These are phyloP conservation scores for Phytophthora litchii DNA, from an alignment of 352 stramenopile genomes.

Conservation along the genomic window DNA sequence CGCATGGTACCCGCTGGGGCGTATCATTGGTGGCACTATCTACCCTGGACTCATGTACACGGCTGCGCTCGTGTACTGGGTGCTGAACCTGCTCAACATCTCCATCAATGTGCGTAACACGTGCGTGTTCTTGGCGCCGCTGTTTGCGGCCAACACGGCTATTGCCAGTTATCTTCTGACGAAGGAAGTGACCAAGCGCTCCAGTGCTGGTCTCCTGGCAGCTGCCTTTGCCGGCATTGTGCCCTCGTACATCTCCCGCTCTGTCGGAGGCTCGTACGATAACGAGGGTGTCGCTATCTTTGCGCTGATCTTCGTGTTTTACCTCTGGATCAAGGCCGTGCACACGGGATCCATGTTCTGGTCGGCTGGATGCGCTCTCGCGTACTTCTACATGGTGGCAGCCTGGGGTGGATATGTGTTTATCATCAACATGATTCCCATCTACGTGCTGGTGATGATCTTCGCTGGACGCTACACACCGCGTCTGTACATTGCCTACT, in stretches of 20 bases:
- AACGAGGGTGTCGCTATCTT: slow-evolving; percentile 99
- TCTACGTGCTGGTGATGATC: slow-evolving; percentile 95
- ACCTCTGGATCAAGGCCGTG: slow-evolving; percentile 95
- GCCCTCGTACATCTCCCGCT: slow-evolving; percentile 97
- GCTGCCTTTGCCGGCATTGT: slow-evolving; percentile 97
- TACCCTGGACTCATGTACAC: slow-evolving; percentile 94
- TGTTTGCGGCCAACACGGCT: slow-evolving; percentile 91
- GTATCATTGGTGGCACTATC: slow-evolving; percentile 93
- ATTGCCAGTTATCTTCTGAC: slow-evolving; percentile 92
- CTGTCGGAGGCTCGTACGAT: slow-evolving; percentile 97
- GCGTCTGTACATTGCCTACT: slow-evolving; percentile 97
- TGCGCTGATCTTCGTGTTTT: slow-evolving; percentile 98
- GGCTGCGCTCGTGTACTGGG: slow-evolving; percentile 88
- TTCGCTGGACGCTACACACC: slow-evolving; percentile 93
- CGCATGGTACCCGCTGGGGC: slow-evolving; percentile 93
- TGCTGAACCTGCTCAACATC: slow-evolving; percentile 91
- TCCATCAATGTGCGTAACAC: slow-evolving; percentile 93
- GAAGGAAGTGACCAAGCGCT: slow-evolving; percentile 89
- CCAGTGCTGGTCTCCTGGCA: slow-evolving; percentile 89
- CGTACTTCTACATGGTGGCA: slow-evolving; percentile 98
- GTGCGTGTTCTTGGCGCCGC: slow-evolving; percentile 91
- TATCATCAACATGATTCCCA: slow-evolving; percentile 99
- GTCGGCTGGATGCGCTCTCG: slow-evolving; percentile 81
- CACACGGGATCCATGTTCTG: slow-evolving; percentile 91
- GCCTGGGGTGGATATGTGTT: slow-evolving; percentile 98